These are phyloP conservation scores for Albizia julibrissin DNA, from an alignment of 306 rosid species.

Conservation along the genomic window DNA sequence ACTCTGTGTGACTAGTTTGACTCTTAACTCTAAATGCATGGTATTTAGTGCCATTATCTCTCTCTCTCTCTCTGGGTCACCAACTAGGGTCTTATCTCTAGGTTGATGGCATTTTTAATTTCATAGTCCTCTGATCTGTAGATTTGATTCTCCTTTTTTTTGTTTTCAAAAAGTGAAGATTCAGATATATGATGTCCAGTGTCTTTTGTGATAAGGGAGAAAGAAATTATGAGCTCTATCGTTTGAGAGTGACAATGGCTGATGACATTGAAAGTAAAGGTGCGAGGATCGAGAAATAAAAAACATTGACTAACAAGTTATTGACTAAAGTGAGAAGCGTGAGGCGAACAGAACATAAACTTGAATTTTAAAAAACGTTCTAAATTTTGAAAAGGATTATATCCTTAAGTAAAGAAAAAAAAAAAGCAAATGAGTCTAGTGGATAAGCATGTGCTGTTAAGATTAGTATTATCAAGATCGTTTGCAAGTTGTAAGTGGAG, in stretches of 20 bases:
- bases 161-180: neutral
- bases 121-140: neutral
- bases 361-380: too few relatives aligned
- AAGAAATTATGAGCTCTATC: conserved; percentile 1
- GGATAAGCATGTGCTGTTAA: neutral
- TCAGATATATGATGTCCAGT: neutral
- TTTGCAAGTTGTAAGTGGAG: neutral
- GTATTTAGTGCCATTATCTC: conserved; percentile 4
- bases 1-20: conserved; percentile 42
- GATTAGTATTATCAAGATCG: neutral
- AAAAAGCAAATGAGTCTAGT: neutral
- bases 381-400: too few relatives aligned
- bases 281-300: conserved; percentile 28
- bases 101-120: conserved; percentile 5
- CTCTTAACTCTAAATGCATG: conserved; percentile 24
- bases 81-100: conserved; percentile 21
- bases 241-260: conserved; percentile 20
- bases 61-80: conserved; percentile 8
- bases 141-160: neutral
- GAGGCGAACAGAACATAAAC: too few relatives aligned
- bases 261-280: neutral
- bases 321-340: accelerated
- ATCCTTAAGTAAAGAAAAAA: too few relatives aligned
- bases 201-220: neutral
- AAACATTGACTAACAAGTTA: neutral